Conservation (phyloP, 805 yeast genomes). For the Alloascoidea hylecoeti region DNA sequence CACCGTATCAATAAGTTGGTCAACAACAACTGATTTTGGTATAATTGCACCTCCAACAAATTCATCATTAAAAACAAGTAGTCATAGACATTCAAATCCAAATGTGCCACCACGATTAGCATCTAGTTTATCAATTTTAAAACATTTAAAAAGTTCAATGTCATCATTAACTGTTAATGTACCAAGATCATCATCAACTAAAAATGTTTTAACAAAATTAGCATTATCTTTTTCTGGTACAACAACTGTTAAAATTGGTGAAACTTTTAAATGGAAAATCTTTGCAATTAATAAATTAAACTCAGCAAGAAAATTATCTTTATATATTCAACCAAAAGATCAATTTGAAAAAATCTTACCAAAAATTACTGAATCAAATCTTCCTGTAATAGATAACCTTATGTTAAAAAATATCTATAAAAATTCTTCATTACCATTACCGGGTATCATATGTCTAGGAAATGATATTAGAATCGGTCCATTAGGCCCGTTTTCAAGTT, state of each 20-base stretch:
- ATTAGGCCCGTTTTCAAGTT: constrained; percentile 44
- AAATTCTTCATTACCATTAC: constrained; percentile 23
- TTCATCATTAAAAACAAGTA: constrained; percentile 9
- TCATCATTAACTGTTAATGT: constrained; percentile 2
- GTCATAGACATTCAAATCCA: constrained; percentile 5
- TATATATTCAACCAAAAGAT: constrained; percentile 26
- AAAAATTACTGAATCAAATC: constrained; percentile 3
- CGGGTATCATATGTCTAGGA: constrained; percentile 48
- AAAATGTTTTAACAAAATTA: constrained; percentile 13
- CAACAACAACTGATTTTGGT: constrained; percentile 13
- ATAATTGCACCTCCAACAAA: constrained; percentile 17
- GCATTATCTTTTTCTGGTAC: constrained; percentile 49
- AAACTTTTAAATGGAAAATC: constrained; percentile 44
- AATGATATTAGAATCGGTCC: constrained; percentile 55
- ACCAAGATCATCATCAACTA: constrained; percentile 8
- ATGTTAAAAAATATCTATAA: constrained; percentile 21
- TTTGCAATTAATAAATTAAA: constrained; percentile 49
- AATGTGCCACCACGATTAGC: constrained; percentile 3
- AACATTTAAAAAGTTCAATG: constrained; percentile 1
- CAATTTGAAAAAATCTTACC: constrained; percentile 9
- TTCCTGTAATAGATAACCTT: constrained; percentile 9
- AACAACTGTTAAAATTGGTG: constrained; percentile 44
- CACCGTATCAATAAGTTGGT: not conserved
- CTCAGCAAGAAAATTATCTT: constrained; percentile 34
- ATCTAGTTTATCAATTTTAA: not conserved